Evolutionary conservation across 345 rosid genomes (phyloP), one percentile per base, ranked within the genome.

Genomic region (Populus deltoides): DNA sequence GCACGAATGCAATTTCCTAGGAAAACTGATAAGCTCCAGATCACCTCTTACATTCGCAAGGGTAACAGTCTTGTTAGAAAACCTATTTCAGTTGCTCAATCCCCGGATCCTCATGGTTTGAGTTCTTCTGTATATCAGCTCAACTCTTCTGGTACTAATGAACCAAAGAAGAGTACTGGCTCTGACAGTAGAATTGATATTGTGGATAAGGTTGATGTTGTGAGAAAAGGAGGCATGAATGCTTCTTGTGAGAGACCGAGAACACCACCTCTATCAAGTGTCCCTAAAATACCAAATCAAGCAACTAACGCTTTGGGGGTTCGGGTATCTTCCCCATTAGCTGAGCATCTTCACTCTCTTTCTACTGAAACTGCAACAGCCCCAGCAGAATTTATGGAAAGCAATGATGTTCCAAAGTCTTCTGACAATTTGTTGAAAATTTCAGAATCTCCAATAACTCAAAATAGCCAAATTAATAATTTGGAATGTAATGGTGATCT

Each of bases 61-160:
- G 97, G 98, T 72, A 96, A 91, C 84, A 93, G 97, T 83, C 94
- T 96, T 85, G 94, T 93, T 71, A 90, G 98, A 80, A 89, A 91
- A 77, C 84, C 94, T 47, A 75, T 76, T 6, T 66, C 82, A 65
- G 87, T 68, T 66, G 80, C 90, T 77, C 86, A 75, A 79, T 81
- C 86, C 74, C 86, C 75, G 70, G 78, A 79, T 76, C 67, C 87
- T 68, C 83, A 65, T 79, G 83, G 86, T 75, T 77, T 74, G 49
- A 80, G 83, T 83, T 82, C 90, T 49, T 76, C 90, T 76, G 84
- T 81, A 61, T 57, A 73, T 79, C 85, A 79, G 83, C 81, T 88
- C 80, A 86, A 81, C 78, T 75, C 85, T 77, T 79, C 74, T 24
- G 85, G 73, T 76, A 76, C 51, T 45, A 82, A 83, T 77, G 89